Evolutionary conservation across 106 monocot genomes (phyloP).

Genomic region (Allium fistulosum): DNA sequence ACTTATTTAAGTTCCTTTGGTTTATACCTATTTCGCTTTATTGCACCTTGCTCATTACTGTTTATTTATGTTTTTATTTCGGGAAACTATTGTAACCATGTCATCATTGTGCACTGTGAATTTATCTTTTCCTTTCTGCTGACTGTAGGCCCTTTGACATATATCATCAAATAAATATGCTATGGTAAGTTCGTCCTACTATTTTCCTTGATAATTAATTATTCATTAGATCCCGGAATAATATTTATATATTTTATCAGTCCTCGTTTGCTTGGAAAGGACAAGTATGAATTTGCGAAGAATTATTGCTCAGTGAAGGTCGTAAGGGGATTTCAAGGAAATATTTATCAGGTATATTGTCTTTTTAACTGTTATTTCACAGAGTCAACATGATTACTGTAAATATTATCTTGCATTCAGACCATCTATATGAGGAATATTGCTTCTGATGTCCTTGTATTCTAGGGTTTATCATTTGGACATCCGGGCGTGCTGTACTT

Average conservation of each 20-base stretch:
- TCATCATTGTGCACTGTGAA: too few relatives aligned
- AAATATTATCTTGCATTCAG: neutral
- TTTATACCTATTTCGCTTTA: too few relatives aligned
- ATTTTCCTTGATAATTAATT: too few relatives aligned
- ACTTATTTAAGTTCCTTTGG: too few relatives aligned
- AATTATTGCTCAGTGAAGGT: constrained; percentile 62
- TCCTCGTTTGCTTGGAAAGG: constrained; percentile 78
- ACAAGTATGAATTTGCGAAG: constrained; percentile 96
- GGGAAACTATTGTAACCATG: too few relatives aligned
- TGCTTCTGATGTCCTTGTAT: neutral
- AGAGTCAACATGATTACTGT: too few relatives aligned
- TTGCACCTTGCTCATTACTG: too few relatives aligned
- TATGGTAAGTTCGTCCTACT: constrained; percentile 55
- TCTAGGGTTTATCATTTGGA: neutral
- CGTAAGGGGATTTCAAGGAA: constrained; percentile 48
- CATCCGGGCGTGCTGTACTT: too few relatives aligned
- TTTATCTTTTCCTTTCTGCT: constrained; percentile 5
- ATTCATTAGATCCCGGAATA: too few relatives aligned
- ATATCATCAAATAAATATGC: constrained; percentile 85
- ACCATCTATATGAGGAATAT: neutral
- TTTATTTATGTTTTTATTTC: neutral
- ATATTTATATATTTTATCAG: constrained; percentile 14
- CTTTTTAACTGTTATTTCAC: neutral
- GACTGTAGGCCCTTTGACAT: constrained; percentile 92
- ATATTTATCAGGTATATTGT: constrained; percentile 46